Evolutionary conservation across 2,329 filamentous ascomycete genomes (phyloP).

Genomic region (Trichophaea hybrida): DNA sequence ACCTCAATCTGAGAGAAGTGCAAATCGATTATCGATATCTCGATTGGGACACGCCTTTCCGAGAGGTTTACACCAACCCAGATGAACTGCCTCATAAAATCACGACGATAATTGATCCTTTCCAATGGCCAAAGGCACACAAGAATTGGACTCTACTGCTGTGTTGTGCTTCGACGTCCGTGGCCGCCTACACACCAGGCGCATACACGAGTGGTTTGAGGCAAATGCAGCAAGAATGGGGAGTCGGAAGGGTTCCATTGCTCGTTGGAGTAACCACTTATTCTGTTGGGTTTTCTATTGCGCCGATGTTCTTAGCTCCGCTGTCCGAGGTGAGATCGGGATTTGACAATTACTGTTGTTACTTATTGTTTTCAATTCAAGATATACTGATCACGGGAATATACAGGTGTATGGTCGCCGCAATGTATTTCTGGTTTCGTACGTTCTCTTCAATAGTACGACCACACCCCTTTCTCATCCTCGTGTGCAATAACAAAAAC

Average conservation of each 20-base stretch:
- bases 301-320: constrained; percentile 77
- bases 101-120: not conserved
- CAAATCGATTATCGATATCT: constrained; percentile 13
- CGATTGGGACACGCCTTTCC: constrained; percentile 14
- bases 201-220: constrained; percentile 57
- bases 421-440: constrained; percentile 64
- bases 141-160: constrained; percentile 45
- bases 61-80: constrained; percentile 8
- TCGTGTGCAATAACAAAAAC: constrained; percentile 17
- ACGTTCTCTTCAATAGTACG: constrained; percentile 49
- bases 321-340: constrained; percentile 54
- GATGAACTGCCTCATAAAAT: constrained; percentile 10
- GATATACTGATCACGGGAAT: not conserved
- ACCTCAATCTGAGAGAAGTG: not conserved
- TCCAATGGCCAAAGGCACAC: not conserved
- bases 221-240: constrained; percentile 52
- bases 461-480: constrained; percentile 31
- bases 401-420: constrained; percentile 53
- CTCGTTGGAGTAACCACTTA: constrained; percentile 67
- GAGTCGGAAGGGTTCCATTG: constrained; percentile 50
- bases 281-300: constrained; percentile 63
- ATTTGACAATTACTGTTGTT: not conserved
- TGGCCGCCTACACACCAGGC: constrained; percentile 70
- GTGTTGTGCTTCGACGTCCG: constrained; percentile 58
- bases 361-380: not conserved